Evolutionary conservation across 352 stramenopile genomes (phyloP), one percentile per base, ranked within the genome.

Genomic region (Thalassiosira livingstoniorum): DNA sequence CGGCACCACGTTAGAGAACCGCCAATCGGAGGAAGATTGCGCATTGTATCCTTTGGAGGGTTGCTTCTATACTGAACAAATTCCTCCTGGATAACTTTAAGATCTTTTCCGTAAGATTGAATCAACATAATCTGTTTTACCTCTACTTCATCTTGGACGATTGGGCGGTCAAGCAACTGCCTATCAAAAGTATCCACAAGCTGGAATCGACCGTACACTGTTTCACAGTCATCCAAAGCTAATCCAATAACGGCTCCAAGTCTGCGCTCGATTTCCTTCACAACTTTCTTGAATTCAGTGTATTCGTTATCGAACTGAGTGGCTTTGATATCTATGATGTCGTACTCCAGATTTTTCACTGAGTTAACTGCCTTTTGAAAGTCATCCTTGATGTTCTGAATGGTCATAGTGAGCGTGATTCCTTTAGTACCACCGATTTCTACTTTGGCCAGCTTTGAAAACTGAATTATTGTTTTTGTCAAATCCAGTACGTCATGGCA

Each of bases 241-340:
- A 99, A 94, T 0, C 95, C 98, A 37, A 99, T 92, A 15, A 99
- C 96, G 3, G 97, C 97, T n/a, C 96, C 97, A 3, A 99, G 92
- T 13, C 97, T 95, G 5, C 97, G 95, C 89, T 99, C 97, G 31
- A 99, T 93, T 83, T 99, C 97, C 82, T 99, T 99, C 78, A 99
- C 98, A 78, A 97, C 97, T 87, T 96, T 98, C 37, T 96, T 94
- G 65, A 99, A 99, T 58, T 97, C 94, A 80, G 98, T 98, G 69
- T 98, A 99, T 77, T 99, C 97, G 82, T 98, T 96, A 79, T 99
- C 97, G 60, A 99, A 99, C 83, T 98, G 95, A 51, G 96, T 98
- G 21, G 95, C 97, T 23, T 94, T 95, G 25, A 99, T 97, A 78
- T 99, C 96, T 96, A 99, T 98, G 43, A 99, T 98, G 84, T 99